These are phyloP conservation scores for Neofusicoccum cordaticola DNA, from an alignment of 2,329 filamentous ascomycete genomes.

Conservation along the genomic window DNA sequence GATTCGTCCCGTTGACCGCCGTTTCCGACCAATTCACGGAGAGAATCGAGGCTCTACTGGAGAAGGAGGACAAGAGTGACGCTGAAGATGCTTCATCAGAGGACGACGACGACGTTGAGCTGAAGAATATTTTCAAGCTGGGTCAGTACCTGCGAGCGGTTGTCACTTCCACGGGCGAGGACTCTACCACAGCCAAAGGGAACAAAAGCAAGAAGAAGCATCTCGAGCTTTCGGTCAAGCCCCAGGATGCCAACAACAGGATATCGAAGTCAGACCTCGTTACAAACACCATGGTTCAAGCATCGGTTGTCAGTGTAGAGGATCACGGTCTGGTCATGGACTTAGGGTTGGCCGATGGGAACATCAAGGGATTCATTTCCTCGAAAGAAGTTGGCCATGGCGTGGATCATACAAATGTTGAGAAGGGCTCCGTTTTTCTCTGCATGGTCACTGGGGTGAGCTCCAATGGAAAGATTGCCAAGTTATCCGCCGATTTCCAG, in stretches of 20 bases:
- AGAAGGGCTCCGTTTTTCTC: conserved; percentile 80
- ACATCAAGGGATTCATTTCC: conserved; percentile 77
- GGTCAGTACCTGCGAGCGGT: conserved; percentile 87
- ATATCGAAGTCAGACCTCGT: conserved; percentile 72
- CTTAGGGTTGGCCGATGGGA: conserved; percentile 67
- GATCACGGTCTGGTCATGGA: conserved; percentile 96
- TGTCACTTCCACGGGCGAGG: conserved; percentile 74
- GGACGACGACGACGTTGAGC: conserved; percentile 61
- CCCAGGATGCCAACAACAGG: conserved; percentile 72
- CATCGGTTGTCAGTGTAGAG: conserved; percentile 85
- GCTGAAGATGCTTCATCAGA: conserved; percentile 50
- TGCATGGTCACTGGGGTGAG: conserved; percentile 75
- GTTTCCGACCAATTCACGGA: conserved; percentile 77
- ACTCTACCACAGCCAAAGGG: conserved; percentile 43
- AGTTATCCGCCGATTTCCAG: conserved; percentile 72
- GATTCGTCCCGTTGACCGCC: conserved; percentile 88
- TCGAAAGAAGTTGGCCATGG: conserved; percentile 73
- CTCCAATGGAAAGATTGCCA: conserved; percentile 77
- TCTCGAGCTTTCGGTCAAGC: conserved; percentile 84
- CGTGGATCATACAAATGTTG: conserved; percentile 64
- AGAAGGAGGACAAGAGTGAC: conserved; percentile 58
- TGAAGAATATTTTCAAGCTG: conserved; percentile 71
- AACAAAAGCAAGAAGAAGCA: conserved; percentile 67
- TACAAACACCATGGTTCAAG: conserved; percentile 76
- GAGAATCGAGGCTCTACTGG: conserved; percentile 66